Evolutionary conservation across 306 rosid species (phyloP).

Genomic region (Castanea sativa): DNA sequence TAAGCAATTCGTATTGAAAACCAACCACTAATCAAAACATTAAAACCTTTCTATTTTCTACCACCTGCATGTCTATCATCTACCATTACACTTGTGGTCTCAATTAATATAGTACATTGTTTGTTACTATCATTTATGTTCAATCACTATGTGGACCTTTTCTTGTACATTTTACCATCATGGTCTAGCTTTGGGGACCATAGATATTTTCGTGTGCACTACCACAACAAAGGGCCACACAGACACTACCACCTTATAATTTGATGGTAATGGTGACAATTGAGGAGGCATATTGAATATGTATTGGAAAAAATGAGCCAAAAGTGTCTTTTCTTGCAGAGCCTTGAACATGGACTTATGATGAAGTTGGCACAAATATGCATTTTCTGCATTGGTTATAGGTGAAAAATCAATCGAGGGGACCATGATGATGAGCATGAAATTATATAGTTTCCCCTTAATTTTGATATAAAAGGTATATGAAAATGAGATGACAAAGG

Average conservation of each 20-base stretch:
- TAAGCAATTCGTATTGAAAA: not conserved
- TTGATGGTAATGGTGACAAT: not conserved
- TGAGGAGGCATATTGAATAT: not conserved
- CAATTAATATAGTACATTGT: not conserved
- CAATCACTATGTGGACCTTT: not conserved
- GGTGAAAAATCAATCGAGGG: not conserved
- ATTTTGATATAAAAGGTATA: slow-evolving; percentile 22
- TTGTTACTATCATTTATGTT: not conserved
- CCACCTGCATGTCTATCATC: not conserved
- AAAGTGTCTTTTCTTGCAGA: too few relatives aligned
- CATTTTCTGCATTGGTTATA: too few relatives aligned
- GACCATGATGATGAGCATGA: slow-evolving; percentile 11
- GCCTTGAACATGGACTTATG: not conserved
- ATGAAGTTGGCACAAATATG: too few relatives aligned
- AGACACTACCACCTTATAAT: not conserved
- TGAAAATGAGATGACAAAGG: slow-evolving; percentile 5
- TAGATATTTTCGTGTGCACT: not conserved
- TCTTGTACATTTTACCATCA: too few relatives aligned
- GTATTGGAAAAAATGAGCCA: too few relatives aligned
- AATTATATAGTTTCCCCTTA: slow-evolving; percentile 5
- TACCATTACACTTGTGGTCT: not conserved
- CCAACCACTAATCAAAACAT: not conserved
- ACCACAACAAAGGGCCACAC: too few relatives aligned
- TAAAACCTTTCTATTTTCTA: not conserved
- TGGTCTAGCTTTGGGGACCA: not conserved